Evolutionary conservation across 441 rosid genomes (phyloP), one percentile per base, ranked within the genome.

Genomic region (Jatropha podagrica): DNA sequence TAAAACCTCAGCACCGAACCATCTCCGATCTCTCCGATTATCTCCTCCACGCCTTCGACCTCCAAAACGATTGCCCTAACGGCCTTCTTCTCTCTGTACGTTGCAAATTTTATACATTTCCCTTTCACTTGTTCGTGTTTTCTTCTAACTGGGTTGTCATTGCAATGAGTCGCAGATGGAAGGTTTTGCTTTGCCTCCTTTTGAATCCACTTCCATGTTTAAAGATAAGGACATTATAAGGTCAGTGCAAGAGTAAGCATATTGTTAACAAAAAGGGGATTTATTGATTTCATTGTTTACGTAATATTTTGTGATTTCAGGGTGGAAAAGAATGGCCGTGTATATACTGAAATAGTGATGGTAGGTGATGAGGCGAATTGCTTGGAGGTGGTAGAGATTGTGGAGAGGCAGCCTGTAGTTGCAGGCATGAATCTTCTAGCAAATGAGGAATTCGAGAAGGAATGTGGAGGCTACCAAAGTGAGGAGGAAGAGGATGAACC

Each of bases 171-270:
- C 84, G 77, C 86, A 95, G 99, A 96, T 96, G 98, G 97, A 94
- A 74, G 97, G 94, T 10, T 94, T 90, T 79, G 92, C 80, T 80
- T 79, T 96, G 67, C 99, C 99, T 2, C 87, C 94, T 42, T 94
- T 96, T 23, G 98, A 94, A 83, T 88, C 92, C 0, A 90, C 88
- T 78, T 80, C 81, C 74, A 79, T 96, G 65, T 83, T 96, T 73
- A 87, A 88, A 81, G 97, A 96, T 80, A 91, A 85, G 68, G 99
- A 94, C 73, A 79, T 91, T 42, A 74, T 96, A 72, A 79, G 93
- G 98, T 95, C 62, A 81, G 91, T 82, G 61, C 55, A 67, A 46
- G 17, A 15, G n/a, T 13, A 14, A 32, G 37, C 1, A 32, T n/a
- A 67, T 61, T 13, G 4, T 18, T 68, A 5, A 59, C 32, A n/a